Evolutionary conservation across 202 grass and related monocot genomes (phyloP), one percentile per base, ranked within the genome.

Genomic region (Setaria viridis): DNA sequence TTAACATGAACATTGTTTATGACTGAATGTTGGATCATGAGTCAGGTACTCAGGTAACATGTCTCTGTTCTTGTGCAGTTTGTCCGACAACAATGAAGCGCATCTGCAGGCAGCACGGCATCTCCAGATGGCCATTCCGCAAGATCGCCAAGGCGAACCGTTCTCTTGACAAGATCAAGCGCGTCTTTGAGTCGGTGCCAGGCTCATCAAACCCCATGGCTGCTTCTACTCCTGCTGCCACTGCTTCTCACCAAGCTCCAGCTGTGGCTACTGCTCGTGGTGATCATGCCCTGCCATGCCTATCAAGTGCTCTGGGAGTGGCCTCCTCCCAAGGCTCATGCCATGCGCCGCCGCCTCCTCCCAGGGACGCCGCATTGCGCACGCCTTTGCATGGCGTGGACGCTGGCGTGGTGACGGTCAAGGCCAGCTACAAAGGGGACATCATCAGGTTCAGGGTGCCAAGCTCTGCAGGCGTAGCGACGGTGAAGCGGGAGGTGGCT

Each of bases 1-100:
- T 45, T 55, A 47, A 34, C 48, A 72, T 12, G 0, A 30, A 29
- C 6, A 1, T 2, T 48, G 47, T 20, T 25, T 29, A 16, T 39
- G 30, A 15, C 66, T 49, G 47, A 29, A 77, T 64, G 2, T 34
- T 37, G 19, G 9, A 60, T 37, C 41, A 56, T 32, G 37, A 14
- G 20, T 37, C 56, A 87, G 0, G 29, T 48, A 30, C 85, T 47
- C 55, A 86, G 0, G 30, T 49, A 32, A 88, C 57, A 60, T 55
- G 9, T 7, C 13, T 37, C 8, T 39, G 4, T 59, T 62, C 66
- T 67, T 73, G 4, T 42, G 17, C 88, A 92, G 90, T 95, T 25
- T 90, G 90, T 35, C 93, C 90, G 12, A 95, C 93, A 0, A 95
- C 93, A 4, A 87, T 95, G 93, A 95, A 90, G 76, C 93, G 90